Conservation (phyloP, 768 basidiomycete genomes). For the Chiua virens region DNA sequence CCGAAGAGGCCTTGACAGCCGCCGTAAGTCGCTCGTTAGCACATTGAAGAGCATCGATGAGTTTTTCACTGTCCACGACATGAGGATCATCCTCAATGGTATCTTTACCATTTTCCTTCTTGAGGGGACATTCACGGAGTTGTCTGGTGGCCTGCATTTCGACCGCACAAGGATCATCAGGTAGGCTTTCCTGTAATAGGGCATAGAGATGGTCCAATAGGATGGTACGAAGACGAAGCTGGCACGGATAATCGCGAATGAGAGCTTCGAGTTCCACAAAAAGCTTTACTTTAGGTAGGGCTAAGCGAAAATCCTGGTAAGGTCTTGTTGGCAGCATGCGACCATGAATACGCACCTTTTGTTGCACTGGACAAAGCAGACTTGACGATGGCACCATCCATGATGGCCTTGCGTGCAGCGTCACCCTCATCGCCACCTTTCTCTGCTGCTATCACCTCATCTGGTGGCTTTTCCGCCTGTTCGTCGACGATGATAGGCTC, state of each 20-base stretch:
- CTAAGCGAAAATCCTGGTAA: conserved; percentile 26
- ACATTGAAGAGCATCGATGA: conserved; percentile 30
- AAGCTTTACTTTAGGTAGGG: conserved; percentile 40
- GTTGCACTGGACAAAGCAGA: conserved; percentile 74
- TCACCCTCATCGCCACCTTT: conserved; percentile 48
- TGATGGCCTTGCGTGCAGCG: conserved; percentile 62
- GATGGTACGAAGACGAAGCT: conserved; percentile 36
- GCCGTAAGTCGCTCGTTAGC: conserved; percentile 31
- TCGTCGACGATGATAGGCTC: conserved; percentile 21
- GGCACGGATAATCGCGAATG: conserved; percentile 43
- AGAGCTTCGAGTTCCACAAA: conserved; percentile 44
- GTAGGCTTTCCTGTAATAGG: conserved; percentile 38
- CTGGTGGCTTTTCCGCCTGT: conserved; percentile 22
- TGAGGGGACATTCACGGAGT: conserved; percentile 29
- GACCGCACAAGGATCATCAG: conserved; percentile 38
- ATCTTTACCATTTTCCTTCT: conserved; percentile 18
- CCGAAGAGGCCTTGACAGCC: conserved; percentile 30
- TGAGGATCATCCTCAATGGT: conserved; percentile 3
- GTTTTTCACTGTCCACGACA: conserved; percentile 16
- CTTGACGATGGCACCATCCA: conserved; percentile 79
- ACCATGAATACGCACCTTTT: conserved; percentile 50
- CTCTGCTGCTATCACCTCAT: conserved; percentile 30
- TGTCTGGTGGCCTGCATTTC: conserved; percentile 40
- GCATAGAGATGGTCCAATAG: conserved; percentile 47
- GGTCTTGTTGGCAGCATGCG: conserved; percentile 14